These are phyloP conservation scores for Gliomastix tumulicola DNA, from an alignment of 2,329 filamentous ascomycete species.

Conservation along the genomic window DNA sequence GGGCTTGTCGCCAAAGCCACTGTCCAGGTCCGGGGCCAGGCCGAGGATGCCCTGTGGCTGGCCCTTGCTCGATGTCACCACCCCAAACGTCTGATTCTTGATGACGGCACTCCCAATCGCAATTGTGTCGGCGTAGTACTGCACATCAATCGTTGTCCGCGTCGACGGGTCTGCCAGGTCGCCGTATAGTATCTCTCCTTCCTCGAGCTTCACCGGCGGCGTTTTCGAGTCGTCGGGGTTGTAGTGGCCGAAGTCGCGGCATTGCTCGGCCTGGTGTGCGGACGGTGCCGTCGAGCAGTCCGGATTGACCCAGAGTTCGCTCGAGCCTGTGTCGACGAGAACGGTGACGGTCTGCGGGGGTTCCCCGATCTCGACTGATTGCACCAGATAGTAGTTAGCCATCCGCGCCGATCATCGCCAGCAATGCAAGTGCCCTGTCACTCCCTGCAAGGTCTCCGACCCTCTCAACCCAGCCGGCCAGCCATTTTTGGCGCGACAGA, in stretches of 20 bases:
- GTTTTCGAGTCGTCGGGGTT: constrained; percentile 31
- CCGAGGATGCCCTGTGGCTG: constrained; percentile 46
- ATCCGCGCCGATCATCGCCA: no score
- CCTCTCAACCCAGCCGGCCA: no score
- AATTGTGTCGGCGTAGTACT: constrained; percentile 38
- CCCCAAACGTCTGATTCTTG: constrained; percentile 41
- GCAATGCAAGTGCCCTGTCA: no score
- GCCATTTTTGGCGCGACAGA: no score
- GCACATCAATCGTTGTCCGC: constrained; percentile 29
- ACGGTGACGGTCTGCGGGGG: constrained; percentile 35
- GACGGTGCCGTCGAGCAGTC: constrained; percentile 32
- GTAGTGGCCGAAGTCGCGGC: constrained; percentile 33
- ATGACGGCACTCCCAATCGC: constrained; percentile 34
- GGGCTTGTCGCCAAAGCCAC: constrained; percentile 27
- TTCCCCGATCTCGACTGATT: constrained; percentile 32
- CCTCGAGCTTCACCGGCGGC: constrained; percentile 27
- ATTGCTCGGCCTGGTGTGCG: constrained; percentile 24
- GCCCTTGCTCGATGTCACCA: constrained; percentile 34
- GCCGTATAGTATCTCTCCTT: constrained; percentile 28
- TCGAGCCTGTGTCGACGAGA: constrained; percentile 44
- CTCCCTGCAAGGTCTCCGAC: no score
- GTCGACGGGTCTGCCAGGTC: constrained; percentile 25
- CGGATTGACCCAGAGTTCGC: constrained; percentile 49
- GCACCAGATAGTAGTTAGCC: neutral
- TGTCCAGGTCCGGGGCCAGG: constrained; percentile 31